These are phyloP conservation scores for Cyberlindnera americana DNA, from an alignment of 805 yeast genomes.

Conservation along the genomic window DNA sequence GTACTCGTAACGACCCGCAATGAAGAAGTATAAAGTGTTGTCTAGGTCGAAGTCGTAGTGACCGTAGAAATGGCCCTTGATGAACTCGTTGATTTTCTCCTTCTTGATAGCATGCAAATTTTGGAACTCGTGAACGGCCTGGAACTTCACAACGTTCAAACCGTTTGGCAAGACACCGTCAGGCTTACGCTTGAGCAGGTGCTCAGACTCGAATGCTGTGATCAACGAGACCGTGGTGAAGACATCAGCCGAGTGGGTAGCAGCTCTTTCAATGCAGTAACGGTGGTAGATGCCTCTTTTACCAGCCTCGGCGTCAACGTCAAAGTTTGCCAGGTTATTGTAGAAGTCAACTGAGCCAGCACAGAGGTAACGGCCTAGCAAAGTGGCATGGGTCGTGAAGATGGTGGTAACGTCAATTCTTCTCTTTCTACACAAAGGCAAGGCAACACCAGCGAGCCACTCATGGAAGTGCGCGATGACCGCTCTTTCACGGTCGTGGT, in stretches of 20 bases:
- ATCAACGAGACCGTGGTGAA: constrained; percentile 97
- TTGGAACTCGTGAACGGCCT: constrained; percentile 97
- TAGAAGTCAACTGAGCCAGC: constrained; percentile 97
- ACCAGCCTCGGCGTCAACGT: constrained; percentile 97
- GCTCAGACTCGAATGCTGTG: constrained; percentile 95
- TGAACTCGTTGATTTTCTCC: constrained; percentile 89
- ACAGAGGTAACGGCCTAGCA: constrained; percentile 90
- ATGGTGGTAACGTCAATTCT: constrained; percentile 91
- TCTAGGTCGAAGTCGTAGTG: constrained; percentile 92
- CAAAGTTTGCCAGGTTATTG: constrained; percentile 83
- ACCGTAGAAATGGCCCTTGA: constrained; percentile 96
- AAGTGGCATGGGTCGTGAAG: constrained; percentile 96
- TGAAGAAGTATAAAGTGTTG: constrained; percentile 90
- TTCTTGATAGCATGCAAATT: constrained; percentile 90
- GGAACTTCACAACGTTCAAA: constrained; percentile 89
- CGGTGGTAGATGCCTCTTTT: constrained; percentile 96
- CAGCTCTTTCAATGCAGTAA: constrained; percentile 94
- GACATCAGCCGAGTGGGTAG: constrained; percentile 93
- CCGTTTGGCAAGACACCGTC: constrained; percentile 98
- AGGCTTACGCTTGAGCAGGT: constrained; percentile 89
- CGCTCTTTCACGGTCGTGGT: constrained; percentile 79
- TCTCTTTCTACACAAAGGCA: constrained; percentile 89
- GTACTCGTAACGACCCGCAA: constrained; percentile 96
- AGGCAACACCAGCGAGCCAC: constrained; percentile 96
- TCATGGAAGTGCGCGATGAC: constrained; percentile 94